A percentile compares a stretch with the other conserved stretches of the same genome.
phyloP scores from a whole-genome alignment of 1,139 yeast genomes.

The Candida sanyaensis region DNA sequence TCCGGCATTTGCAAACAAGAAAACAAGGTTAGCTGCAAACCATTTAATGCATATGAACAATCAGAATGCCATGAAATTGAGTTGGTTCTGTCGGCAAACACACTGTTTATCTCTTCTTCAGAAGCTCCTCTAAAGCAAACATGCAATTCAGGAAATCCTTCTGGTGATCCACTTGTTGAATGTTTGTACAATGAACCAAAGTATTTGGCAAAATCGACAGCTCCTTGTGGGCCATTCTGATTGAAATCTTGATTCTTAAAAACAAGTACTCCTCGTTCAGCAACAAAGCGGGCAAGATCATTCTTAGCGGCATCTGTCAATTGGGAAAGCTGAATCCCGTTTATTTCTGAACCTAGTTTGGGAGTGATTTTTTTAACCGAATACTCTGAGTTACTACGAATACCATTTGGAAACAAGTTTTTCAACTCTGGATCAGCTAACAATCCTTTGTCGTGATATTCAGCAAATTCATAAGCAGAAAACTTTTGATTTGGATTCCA shows the following conservation, averaged over 20 bases:
- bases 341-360: constrained; percentile 27
- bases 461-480: constrained; percentile 23
- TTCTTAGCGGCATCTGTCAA: constrained; percentile 32
- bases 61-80: constrained; percentile 45
- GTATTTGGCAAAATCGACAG: constrained; percentile 30
- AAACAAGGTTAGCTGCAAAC: constrained; percentile 40
- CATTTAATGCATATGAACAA: constrained; percentile 40
- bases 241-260: constrained; percentile 43
- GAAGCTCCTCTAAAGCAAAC: constrained; percentile 32
- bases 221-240: constrained; percentile 32
- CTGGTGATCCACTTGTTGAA: constrained; percentile 44
- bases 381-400: constrained; percentile 3
- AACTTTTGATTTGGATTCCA: constrained; percentile 31
- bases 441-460: constrained; percentile 25
- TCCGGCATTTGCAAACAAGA: constrained; percentile 42
- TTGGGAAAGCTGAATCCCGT: constrained; percentile 28
- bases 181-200: constrained; percentile 43
- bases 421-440: constrained; percentile 19
- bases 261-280: constrained; percentile 42
- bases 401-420: constrained; percentile 18
- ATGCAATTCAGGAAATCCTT: constrained; percentile 36
- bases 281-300: constrained; percentile 40
- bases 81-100: constrained; percentile 25
- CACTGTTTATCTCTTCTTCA: constrained; percentile 25
- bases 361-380: constrained; percentile 23